Base-by-base conservation (phyloP, 1,284 basidiomycete genomes). In the Sporisorium scitamineum region DNA sequence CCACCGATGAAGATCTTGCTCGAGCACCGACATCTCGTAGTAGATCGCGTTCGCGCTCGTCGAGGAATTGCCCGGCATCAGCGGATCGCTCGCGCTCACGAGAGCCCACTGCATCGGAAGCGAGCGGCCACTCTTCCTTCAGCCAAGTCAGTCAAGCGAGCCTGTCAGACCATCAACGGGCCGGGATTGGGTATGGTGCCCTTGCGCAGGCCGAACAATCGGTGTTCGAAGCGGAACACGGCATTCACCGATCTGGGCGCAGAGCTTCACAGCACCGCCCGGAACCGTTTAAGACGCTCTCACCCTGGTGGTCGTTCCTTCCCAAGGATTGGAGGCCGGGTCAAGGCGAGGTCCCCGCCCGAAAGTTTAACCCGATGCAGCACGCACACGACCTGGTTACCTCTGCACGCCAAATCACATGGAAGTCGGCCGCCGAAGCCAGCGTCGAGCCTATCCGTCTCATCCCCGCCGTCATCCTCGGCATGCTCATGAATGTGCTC, bases 401-500 rank as follows among this genome's bases (percentile, higher is more conserved):
- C 11, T 75, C 70, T 7, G 54, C 45, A 10, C 67, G 70, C 24
- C 67, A 69, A 42, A 55, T 84, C 27, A 76, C 80, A 1, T 78
- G 76, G 70, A 57, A 61, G 16, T 78, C 84, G 16, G 60, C 77
- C 11, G 58, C 65, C 18, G 67, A 67, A 27, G 68, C 74, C 5
- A 61, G 69, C 26, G 68, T 69, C 42, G 81, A 83, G 53, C 84
- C 84, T 1, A 61, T 85, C 50, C 68, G 72, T 16, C 62, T 80
- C 13, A 57, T 85, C 0, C 95, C 95, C 0, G 93, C 94, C 0
- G 94, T 96, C 11, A 85, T 95, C 13, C 88, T 98, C 10, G 95
- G 95, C 3, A 89, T 91, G 73, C 86, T 98, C 48, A 87, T 99
- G 72, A 99, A 99, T 82, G 90, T 98, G 47, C 88, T 99, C 26